Evolutionary conservation across 2,329 filamentous ascomycete species (phyloP).

Genomic region (Epicoccum sorghinum): DNA sequence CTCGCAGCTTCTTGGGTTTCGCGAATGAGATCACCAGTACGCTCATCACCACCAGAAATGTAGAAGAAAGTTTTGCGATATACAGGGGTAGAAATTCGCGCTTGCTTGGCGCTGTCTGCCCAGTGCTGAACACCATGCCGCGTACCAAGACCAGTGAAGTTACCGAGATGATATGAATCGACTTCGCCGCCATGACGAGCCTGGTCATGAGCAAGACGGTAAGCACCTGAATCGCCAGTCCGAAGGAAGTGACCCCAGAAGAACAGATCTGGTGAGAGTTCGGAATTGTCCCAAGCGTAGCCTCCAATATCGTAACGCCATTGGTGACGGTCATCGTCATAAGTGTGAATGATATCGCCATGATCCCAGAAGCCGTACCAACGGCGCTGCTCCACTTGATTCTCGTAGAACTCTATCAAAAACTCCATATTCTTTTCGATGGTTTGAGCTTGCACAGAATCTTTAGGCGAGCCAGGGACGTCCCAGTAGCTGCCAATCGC

Average conservation of each 20-base stretch:
- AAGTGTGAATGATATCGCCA: conserved; percentile 68
- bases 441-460: conserved; percentile 29
- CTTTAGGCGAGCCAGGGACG: conserved; percentile 46
- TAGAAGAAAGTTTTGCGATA: conserved; percentile 66
- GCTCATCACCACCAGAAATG: conserved; percentile 62
- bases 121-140: conserved; percentile 69
- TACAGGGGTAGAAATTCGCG: conserved; percentile 63
- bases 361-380: conserved; percentile 71
- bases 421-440: conserved; percentile 64
- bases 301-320: conserved; percentile 70
- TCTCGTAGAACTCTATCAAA: conserved; percentile 61
- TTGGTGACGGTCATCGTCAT: conserved; percentile 63
- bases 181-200: conserved; percentile 66
- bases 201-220: conserved; percentile 64
- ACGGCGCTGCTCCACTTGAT: conserved; percentile 61
- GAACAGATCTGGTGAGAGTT: conserved; percentile 67
- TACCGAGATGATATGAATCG: conserved; percentile 66
- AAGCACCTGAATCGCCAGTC: conserved; percentile 63
- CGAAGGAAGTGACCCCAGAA: conserved; percentile 68
- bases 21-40: conserved; percentile 60
- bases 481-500: conserved; percentile 64
- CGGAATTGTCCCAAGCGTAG: conserved; percentile 70
- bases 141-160: conserved; percentile 65
- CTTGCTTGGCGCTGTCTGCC: conserved; percentile 66
- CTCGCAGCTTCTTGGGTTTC: conserved; percentile 60